Evolutionary conservation across 164 flowering plant species (phyloP).

Genomic region (Berberis vulgaris): DNA sequence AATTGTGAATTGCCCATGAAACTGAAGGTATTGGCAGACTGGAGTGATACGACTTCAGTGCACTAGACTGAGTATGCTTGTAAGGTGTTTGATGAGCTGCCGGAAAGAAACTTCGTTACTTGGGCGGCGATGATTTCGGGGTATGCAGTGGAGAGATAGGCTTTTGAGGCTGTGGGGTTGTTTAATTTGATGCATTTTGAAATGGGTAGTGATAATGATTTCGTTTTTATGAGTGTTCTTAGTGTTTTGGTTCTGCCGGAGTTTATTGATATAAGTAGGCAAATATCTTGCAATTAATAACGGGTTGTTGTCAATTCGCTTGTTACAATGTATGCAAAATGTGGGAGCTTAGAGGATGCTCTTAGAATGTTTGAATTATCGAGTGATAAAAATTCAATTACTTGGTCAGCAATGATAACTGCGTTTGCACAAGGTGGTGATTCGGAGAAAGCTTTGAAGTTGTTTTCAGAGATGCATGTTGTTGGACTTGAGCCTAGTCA

Average conservation of each 20-base stretch:
- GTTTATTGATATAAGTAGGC: constrained; percentile 1
- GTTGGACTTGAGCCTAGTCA: constrained; percentile 54
- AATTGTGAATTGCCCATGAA: no score
- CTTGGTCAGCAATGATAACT: constrained; percentile 89
- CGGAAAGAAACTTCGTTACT: no score
- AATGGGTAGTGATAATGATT: constrained; percentile 43
- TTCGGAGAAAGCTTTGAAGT: constrained; percentile 39
- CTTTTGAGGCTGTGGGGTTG: constrained; percentile 1
- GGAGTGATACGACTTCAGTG: no score
- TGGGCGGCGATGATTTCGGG: no score
- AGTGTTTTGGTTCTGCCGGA: constrained; percentile 38
- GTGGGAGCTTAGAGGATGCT: constrained; percentile 52
- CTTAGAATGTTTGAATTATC: constrained; percentile 34
- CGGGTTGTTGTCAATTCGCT: constrained; percentile 12
- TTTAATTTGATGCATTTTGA: constrained; percentile 34
- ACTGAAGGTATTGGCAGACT: no score
- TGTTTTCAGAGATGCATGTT: constrained; percentile 56
- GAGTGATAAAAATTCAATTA: constrained; percentile 50
- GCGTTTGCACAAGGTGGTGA: constrained; percentile 68
- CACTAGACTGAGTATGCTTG: no score
- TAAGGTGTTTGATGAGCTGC: neutral
- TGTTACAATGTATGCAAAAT: constrained; percentile 67
- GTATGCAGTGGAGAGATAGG: no score
- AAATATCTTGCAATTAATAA: neutral
- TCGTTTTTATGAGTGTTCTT: constrained; percentile 51